A percentile compares a stretch with the other conserved stretches of the same genome.
Evolutionary conservation across 306 rosid species (phyloP).

Genomic region (cucumber (Cucumis sativus)): DNA sequence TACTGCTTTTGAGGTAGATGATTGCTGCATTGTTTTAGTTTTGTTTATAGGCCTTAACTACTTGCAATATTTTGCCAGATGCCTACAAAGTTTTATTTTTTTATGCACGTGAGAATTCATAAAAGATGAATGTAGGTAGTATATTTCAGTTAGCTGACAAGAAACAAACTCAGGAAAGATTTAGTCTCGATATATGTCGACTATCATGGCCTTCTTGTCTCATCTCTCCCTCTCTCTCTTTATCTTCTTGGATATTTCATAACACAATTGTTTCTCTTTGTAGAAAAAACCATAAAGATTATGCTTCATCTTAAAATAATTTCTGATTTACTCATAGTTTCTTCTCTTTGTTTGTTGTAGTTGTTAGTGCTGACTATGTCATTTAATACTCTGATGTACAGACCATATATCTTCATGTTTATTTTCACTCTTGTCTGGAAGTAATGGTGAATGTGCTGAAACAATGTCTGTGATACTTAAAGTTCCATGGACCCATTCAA

Average conservation of each 20-base stretch:
- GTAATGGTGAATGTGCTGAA: slow-evolving; percentile 22
- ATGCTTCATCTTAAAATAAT: neutral
- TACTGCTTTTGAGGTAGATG: slow-evolving; percentile 8
- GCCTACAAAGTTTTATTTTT: neutral
- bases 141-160: neutral
- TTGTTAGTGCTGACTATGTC: slow-evolving; percentile 14
- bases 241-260: neutral
- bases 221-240: neutral
- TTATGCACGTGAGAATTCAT: neutral
- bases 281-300: neutral
- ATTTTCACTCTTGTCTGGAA: slow-evolving; percentile 32
- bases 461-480: slow-evolving; percentile 39
- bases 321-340: neutral
- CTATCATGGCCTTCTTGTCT: neutral
- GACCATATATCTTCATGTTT: slow-evolving; percentile 21
- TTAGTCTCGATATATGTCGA: neutral
- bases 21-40: neutral
- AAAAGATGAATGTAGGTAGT: neutral
- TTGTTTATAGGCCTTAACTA: neutral
- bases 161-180: neutral
- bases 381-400: slow-evolving; percentile 12
- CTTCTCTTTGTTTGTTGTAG: neutral
- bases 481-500: slow-evolving; percentile 81
- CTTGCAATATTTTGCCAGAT: neutral
- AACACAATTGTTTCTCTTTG: neutral